Evolutionary conservation across 2,329 filamentous ascomycete species (phyloP), one percentile per base, ranked within the genome.

Genomic region (Gaeumannomyces tritici): DNA sequence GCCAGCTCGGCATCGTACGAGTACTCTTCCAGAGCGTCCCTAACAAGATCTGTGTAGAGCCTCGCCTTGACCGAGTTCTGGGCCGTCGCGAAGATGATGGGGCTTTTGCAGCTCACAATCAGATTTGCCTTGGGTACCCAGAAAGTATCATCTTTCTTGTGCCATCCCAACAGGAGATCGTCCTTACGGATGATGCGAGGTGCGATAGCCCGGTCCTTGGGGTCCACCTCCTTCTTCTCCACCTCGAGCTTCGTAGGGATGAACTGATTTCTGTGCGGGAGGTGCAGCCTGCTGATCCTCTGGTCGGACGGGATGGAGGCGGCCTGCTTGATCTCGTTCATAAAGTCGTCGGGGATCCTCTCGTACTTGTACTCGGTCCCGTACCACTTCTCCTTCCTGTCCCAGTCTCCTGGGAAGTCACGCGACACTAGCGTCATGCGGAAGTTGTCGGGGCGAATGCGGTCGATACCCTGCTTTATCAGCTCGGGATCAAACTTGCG

Each of bases 71-170:
- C 86, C 35, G 85, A 81, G 65, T 89, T 93, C 63, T 89, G 87
- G 1, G 92, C 89, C 5, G 90, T 92, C 1, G 90, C 83, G 72
- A 86, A 87, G n/a, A 90, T 86, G 57, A 96, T 76, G 0, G 92
- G 89, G 64, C 88, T 96, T 68, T 88, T 85, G 67, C 96, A 81
- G 67, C 88, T 91, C 66, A 96, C 85, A 66, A 92, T 84, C 24
- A 98, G 79, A 64, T 92, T 95, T 4, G 91, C 95, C 74, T 96
- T 96, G 11, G 95, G 95, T 12, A 98, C 95, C 93, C 93, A 98
- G 75, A 98, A 99, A 0, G 88, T 92, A 69, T 99, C 95, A 70
- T 99, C 95, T 76, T 98, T 98, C 80, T 99, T 99, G 80, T 88
- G 97, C 95, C 95, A 99, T 3, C 91, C 89, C 33, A 93, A 87